phyloP scores from a whole-genome alignment of 129 eudicot species.

The Deinandra increscens region DNA sequence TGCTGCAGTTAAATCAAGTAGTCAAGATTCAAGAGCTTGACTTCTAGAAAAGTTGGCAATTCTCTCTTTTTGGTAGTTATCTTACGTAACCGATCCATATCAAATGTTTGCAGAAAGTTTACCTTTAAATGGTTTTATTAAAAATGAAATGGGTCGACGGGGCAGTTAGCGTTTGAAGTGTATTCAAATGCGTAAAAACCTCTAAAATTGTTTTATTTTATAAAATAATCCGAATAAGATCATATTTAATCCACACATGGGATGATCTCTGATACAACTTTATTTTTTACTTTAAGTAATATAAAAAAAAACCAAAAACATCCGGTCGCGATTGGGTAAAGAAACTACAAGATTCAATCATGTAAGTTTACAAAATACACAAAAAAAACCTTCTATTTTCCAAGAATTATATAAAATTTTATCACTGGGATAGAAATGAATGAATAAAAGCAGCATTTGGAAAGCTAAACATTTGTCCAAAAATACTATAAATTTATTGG shows the following conservation, averaged over 20 bases:
- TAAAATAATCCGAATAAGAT: background rate
- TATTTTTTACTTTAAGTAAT: background rate
- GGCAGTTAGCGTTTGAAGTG: background rate
- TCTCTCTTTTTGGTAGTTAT: slow-evolving; percentile 12
- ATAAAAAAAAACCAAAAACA: background rate
- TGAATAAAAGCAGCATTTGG: slow-evolving; percentile 1
- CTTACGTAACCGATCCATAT: slow-evolving; percentile 3
- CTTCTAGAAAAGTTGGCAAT: slow-evolving; percentile 8
- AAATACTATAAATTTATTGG: slow-evolving; percentile 9
- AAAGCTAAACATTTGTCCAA: slow-evolving; percentile 5
- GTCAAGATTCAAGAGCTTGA: slow-evolving; percentile 13
- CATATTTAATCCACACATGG: slow-evolving; percentile 11
- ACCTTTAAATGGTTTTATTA: background rate
- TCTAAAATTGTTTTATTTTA: background rate
- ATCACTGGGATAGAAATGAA: slow-evolving; percentile 4
- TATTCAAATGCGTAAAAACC: background rate
- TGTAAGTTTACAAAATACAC: slow-evolving; percentile 9
- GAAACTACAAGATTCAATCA: slow-evolving; percentile 1
- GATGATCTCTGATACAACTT: slow-evolving; percentile 2
- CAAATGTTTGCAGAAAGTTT: slow-evolving; percentile 7
- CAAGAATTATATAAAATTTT: background rate
- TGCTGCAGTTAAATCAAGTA: slow-evolving; percentile 16
- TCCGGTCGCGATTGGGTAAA: background rate
- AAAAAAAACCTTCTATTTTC: background rate
- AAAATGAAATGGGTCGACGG: background rate